These are phyloP conservation scores for Huntiella moniliformis DNA, from an alignment of 2,329 filamentous ascomycete species.

Conservation along the genomic window DNA sequence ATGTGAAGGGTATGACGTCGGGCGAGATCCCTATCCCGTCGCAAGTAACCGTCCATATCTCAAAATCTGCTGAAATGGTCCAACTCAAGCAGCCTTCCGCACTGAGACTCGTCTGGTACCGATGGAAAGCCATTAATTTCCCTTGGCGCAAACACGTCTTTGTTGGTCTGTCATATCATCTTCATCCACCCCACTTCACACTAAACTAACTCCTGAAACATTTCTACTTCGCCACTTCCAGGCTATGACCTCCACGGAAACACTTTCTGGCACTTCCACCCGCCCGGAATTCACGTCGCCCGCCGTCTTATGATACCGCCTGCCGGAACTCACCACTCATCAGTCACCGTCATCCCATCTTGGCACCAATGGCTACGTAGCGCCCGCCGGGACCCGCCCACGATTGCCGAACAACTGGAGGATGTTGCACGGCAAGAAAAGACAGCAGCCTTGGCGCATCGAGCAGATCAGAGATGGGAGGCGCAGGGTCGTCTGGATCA, in stretches of 20 bases:
- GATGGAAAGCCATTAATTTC: constrained; percentile 42
- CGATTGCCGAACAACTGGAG: constrained; percentile 33
- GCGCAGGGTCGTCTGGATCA: constrained; percentile 35
- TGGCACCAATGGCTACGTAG: constrained; percentile 55
- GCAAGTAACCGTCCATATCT: neutral
- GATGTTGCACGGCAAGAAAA: constrained; percentile 34
- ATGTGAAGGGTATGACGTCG: neutral
- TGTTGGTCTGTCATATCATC: constrained; percentile 27
- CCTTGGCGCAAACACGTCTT: constrained; percentile 47
- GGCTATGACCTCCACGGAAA: constrained; percentile 47
- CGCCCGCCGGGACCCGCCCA: constrained; percentile 34
- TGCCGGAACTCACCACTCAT: constrained; percentile 31
- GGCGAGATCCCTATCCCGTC: neutral
- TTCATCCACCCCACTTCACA: neutral
- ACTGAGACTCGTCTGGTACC: constrained; percentile 29
- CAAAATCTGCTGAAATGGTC: neutral
- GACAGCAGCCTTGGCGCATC: constrained; percentile 36
- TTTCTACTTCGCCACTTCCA: constrained; percentile 16
- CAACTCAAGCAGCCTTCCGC: constrained; percentile 10
- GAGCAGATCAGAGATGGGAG: constrained; percentile 45
- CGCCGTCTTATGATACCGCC: constrained; percentile 45
- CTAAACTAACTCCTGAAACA: neutral
- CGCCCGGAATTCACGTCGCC: constrained; percentile 22
- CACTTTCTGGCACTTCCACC: constrained; percentile 50
- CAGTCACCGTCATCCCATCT: constrained; percentile 37